A percentile compares a stretch with the other conserved stretches of the same genome.
phyloP scores from a whole-genome alignment of 2,329 filamentous ascomycete species.

The Claviceps citrina region DNA sequence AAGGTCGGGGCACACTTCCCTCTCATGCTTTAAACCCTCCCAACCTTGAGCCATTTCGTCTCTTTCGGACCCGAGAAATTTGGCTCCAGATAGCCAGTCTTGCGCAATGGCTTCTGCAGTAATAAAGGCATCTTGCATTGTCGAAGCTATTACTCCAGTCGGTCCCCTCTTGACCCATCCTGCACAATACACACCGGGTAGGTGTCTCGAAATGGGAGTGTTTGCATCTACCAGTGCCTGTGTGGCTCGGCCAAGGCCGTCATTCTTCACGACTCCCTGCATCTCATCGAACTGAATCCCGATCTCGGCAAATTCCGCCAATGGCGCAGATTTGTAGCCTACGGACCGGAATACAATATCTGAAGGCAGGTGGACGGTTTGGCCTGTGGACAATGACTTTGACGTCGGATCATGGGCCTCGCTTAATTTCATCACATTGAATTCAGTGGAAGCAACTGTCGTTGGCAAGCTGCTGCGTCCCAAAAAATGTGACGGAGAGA shows the following conservation, averaged over 20 bases:
- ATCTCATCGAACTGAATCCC: slow-evolving; percentile 63
- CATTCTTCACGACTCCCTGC: slow-evolving; percentile 68
- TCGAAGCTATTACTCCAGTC: slow-evolving; percentile 88
- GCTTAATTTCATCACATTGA: slow-evolving; percentile 44
- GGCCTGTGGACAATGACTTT: slow-evolving; percentile 31
- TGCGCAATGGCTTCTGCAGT: slow-evolving; percentile 69
- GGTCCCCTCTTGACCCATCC: slow-evolving; percentile 95
- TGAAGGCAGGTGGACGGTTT: slow-evolving; percentile 41
- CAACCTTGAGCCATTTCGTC: slow-evolving; percentile 39
- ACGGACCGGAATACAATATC: slow-evolving; percentile 81
- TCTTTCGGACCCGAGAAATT: slow-evolving; percentile 21
- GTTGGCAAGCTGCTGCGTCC: slow-evolving; percentile 28
- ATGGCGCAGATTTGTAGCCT: slow-evolving; percentile 70
- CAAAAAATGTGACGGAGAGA: slow-evolving; percentile 59
- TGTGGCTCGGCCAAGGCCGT: slow-evolving; percentile 57
- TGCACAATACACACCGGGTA: slow-evolving; percentile 71
- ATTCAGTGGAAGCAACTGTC: slow-evolving; percentile 48
- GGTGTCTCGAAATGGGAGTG: slow-evolving; percentile 24
- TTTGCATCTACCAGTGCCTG: slow-evolving; percentile 16
- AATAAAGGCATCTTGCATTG: slow-evolving; percentile 85
- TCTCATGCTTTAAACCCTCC: slow-evolving; percentile 55
- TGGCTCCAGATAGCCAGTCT: slow-evolving; percentile 47
- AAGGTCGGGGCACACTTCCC: slow-evolving; percentile 35
- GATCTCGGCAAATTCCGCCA: slow-evolving; percentile 58
- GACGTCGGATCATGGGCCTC: slow-evolving; percentile 39